A percentile compares a stretch with the other conserved stretches of the same genome.
Conservation (phyloP, 768 basidiomycete genomes). For the Suillus brevipes region DNA sequence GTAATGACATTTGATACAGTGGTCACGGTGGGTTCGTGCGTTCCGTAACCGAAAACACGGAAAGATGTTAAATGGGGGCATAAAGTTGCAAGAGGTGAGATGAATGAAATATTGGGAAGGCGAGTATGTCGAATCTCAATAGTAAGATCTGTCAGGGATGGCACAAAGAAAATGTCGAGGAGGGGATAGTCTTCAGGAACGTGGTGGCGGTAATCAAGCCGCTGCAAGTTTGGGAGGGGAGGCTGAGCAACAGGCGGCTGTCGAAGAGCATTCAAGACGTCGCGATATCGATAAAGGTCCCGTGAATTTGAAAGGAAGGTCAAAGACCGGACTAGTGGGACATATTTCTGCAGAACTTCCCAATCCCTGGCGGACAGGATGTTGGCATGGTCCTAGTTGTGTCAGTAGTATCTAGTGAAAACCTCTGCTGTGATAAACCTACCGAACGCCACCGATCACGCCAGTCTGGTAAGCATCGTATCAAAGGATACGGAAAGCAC, state of each 20-base stretch:
- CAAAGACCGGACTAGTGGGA: neutral
- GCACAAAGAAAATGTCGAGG: neutral
- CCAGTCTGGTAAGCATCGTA: neutral
- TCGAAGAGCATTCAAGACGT: slow-evolving; percentile 1
- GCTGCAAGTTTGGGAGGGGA: neutral
- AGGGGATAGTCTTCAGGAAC: neutral
- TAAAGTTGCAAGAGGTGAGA: neutral
- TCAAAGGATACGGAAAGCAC: neutral
- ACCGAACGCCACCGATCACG: neutral
- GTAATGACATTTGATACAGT: neutral
- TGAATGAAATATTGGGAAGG: neutral
- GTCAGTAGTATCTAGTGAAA: neutral
- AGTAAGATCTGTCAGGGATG: neutral
- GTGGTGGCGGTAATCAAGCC: neutral
- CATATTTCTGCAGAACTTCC: neutral
- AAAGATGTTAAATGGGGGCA: neutral
- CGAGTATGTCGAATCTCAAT: neutral
- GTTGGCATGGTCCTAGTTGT: neutral
- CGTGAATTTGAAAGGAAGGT: neutral
- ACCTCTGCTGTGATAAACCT: neutral
- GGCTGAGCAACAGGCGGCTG: neutral
- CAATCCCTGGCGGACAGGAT: neutral
- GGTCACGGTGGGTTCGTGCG: neutral
- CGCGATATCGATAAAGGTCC: neutral
- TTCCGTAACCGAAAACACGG: neutral